Percentiles rank a stretch among this genome's conserved stretches.
Evolutionary conservation across 2,329 filamentous ascomycete genomes (phyloP).

Genomic region (Xylariales sp.): DNA sequence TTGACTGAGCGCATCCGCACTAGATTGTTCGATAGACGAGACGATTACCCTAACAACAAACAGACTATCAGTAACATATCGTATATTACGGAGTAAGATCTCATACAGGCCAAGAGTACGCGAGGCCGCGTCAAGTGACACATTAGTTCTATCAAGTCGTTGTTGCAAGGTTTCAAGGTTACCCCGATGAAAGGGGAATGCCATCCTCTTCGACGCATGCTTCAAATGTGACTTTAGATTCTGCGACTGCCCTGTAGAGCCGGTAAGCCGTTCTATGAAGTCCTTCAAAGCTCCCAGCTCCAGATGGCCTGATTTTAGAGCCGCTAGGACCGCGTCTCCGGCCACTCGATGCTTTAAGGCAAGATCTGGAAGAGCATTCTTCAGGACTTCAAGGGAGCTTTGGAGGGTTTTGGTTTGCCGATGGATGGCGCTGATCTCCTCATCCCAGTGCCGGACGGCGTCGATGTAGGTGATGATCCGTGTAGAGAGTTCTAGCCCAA

Average conservation of each 20-base stretch:
- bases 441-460: background rate
- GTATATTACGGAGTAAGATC: background rate
- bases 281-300: slow-evolving; percentile 4
- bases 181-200: background rate
- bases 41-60: background rate
- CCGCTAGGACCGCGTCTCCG: background rate
- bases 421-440: slow-evolving; percentile 11
- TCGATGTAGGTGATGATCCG: slow-evolving; percentile 4
- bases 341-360: background rate
- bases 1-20: slow-evolving; percentile 5
- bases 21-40: slow-evolving; percentile 15
- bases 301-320: background rate
- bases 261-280: background rate
- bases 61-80: background rate
- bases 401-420: slow-evolving; percentile 5
- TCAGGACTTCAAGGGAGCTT: background rate
- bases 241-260: background rate
- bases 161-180: slow-evolving; percentile 7
- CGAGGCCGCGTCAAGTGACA: slow-evolving; percentile 3
- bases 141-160: slow-evolving; percentile 13
- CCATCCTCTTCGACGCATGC: background rate
- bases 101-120: slow-evolving; percentile 16
- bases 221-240: background rate
- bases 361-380: background rate
- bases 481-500: slow-evolving; percentile 13